Conservation (phyloP, 1,139 yeast species). For the Ashbya aceris region DNA sequence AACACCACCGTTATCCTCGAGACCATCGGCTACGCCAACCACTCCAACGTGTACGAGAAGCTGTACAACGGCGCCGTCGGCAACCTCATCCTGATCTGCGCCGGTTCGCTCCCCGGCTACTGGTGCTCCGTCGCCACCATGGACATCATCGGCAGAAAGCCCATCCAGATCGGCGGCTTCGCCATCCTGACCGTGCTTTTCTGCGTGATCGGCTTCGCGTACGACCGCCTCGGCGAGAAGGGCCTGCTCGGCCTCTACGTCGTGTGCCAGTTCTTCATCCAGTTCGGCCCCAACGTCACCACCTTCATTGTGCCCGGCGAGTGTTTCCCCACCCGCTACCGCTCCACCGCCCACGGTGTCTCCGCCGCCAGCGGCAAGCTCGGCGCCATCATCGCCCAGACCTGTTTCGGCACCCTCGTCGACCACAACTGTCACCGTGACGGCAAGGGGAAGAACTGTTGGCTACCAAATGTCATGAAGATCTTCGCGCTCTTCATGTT, state of each 20-base stretch:
- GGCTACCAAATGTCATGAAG: conserved; percentile 85
- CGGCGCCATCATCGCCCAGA: conserved; percentile 95
- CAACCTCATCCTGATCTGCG: conserved; percentile 81
- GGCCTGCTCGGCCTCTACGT: conserved; percentile 70
- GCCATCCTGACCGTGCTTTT: conserved; percentile 55
- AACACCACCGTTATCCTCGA: conserved; percentile 73
- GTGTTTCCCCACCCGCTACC: conserved; percentile 91
- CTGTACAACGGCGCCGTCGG: conserved; percentile 76
- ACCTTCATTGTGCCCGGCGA: conserved; percentile 96
- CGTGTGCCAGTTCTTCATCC: conserved; percentile 74
- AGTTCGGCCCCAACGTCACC: conserved; percentile 92
- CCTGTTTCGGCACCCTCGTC: conserved; percentile 76
- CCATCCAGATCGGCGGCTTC: conserved; percentile 71
- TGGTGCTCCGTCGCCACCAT: conserved; percentile 73
- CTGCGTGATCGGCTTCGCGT: conserved; percentile 63
- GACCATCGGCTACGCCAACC: conserved; percentile 72
- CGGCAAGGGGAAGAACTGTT: conserved; percentile 47
- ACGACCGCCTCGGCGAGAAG: conserved; percentile 51
- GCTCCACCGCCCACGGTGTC: conserved; percentile 97
- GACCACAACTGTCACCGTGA: conserved; percentile 63
- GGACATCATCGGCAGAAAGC: conserved; percentile 74
- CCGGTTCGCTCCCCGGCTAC: conserved; percentile 88
- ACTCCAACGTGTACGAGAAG: conserved; percentile 50
- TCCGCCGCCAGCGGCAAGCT: conserved; percentile 94
- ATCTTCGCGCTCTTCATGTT: conserved; percentile 88